Evolutionary conservation across 2,329 filamentous ascomycete genomes (phyloP), one percentile per base, ranked within the genome.

Genomic region (Aspergillus tanneri): DNA sequence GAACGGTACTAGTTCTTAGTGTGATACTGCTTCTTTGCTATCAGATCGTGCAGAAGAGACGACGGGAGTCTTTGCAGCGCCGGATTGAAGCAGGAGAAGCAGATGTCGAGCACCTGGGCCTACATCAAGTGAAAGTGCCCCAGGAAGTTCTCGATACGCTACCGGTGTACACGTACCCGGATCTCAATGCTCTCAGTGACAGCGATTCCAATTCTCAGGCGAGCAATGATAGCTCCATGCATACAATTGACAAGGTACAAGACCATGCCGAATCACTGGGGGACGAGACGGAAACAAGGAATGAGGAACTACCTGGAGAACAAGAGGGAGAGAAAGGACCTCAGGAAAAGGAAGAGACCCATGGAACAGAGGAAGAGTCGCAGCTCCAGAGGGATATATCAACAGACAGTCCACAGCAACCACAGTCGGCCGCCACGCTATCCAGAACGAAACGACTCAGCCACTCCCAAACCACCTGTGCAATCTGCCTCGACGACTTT

Each of bases 401-500:
- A 12, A 7, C 30, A 8, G 19, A 18, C 16, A 34, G 30, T 18
- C 14, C 16, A 19, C 30, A 11, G 8, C 30, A 34, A 34, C 16
- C 30, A 19, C 22, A 14, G 43, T 30, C 19, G 12, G 21, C 34
- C 24, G 10, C 14, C 23, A 16, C 11, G 21, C 22, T 11, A 24
- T 35, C 14, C 37, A n/a, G 37, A 55, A 60, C 35, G n/a, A n/a
- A n/a, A n/a, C 57, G 62, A 24, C 56, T 67, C 23, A 66, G 69
- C 28, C 77, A 88, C 57, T 83, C 84, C 16, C 93, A 97, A 65
- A 84, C 88, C 0, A 85, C 81, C 2, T 97, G 93, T 64, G 83
- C 88, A n/a, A 96, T 97, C 44, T 99, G 93, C 64, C 78, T 95
- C 1, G 87, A 90, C 46, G 83, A 88, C 50, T 97, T 89, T 62